These are phyloP conservation scores for Mrakia gelida DNA, from an alignment of 768 basidiomycete species.

Conservation along the genomic window DNA sequence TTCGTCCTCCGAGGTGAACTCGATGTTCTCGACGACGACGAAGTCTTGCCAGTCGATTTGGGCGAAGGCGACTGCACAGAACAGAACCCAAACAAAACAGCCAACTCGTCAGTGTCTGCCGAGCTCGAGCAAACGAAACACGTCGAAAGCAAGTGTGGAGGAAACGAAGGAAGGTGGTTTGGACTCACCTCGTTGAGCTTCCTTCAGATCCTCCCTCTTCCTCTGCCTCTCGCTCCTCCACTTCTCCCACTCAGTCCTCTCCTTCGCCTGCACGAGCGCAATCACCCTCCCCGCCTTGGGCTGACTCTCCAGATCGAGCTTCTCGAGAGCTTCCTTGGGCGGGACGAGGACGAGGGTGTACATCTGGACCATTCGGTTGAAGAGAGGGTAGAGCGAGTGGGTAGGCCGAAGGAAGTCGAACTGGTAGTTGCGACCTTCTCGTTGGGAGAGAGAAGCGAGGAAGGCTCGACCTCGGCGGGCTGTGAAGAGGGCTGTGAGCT, in stretches of 20 bases:
- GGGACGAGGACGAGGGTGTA: constrained; percentile 88
- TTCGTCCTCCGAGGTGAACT: constrained; percentile 83
- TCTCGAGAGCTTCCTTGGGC: constrained; percentile 64
- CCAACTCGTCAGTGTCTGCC: no score
- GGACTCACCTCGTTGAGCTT: constrained; percentile 47
- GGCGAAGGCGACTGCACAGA: constrained; percentile 70
- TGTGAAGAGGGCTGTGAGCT: constrained; percentile 91
- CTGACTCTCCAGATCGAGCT: constrained; percentile 51
- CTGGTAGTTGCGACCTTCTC: constrained; percentile 92
- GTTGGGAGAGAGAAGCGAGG: constrained; percentile 72
- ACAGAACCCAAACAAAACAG: not conserved
- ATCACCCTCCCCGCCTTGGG: constrained; percentile 64
- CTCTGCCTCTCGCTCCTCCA: constrained; percentile 77
- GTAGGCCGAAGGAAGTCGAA: constrained; percentile 96
- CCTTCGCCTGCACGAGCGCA: constrained; percentile 66
- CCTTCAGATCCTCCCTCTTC: constrained; percentile 81
- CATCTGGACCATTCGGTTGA: constrained; percentile 94
- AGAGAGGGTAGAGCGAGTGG: constrained; percentile 93
- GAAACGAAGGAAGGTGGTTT: not conserved
- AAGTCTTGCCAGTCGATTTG: constrained; percentile 99
- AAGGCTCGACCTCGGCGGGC: constrained; percentile 85
- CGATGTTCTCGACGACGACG: constrained; percentile 94
- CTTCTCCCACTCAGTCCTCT: constrained; percentile 84
- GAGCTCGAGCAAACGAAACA: not conserved
- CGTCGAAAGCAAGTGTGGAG: not conserved